Evolutionary conservation across 2,329 filamentous ascomycete species (phyloP).

Genomic region (Penicillium palitans): DNA sequence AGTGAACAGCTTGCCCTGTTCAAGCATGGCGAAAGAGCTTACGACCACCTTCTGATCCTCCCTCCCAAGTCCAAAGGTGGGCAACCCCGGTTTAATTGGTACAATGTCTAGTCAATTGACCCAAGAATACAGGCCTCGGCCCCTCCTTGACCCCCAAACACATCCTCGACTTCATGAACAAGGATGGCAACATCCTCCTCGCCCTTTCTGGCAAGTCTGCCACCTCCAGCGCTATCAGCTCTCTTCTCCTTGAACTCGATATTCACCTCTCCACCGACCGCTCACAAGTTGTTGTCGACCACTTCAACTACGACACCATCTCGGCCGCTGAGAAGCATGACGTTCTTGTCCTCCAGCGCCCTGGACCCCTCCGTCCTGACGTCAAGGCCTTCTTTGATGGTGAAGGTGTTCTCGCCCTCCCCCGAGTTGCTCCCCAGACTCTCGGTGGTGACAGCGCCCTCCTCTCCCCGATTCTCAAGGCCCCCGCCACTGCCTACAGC

Average conservation of each 20-base stretch:
- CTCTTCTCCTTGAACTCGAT: conserved; percentile 83
- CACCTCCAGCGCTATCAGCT: conserved; percentile 71
- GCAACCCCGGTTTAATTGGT: not conserved
- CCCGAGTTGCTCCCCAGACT: conserved; percentile 75
- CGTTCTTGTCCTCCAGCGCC: conserved; percentile 75
- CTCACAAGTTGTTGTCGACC: conserved; percentile 82
- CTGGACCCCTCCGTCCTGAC: conserved; percentile 64
- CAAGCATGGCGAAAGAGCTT: conserved; percentile 79
- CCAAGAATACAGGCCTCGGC: conserved; percentile 67
- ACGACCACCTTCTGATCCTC: conserved; percentile 87
- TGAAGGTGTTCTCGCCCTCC: conserved; percentile 73
- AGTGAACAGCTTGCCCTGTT: conserved; percentile 76
- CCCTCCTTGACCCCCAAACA: conserved; percentile 82
- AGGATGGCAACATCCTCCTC: conserved; percentile 85
- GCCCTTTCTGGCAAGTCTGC: conserved; percentile 72
- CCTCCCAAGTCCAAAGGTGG: conserved; percentile 87
- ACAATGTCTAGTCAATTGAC: conserved; percentile 26
- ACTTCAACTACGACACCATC: conserved; percentile 85
- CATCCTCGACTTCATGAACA: conserved; percentile 88
- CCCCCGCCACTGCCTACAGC: conserved; percentile 81
- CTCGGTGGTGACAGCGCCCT: conserved; percentile 75
- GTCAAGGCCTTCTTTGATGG: conserved; percentile 76
- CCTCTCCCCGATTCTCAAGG: conserved; percentile 77
- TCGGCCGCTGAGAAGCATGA: conserved; percentile 83
- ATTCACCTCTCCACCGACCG: conserved; percentile 84